Evolutionary conservation across 257 asterid species (phyloP).

Genomic region (Scutellaria barbata): DNA sequence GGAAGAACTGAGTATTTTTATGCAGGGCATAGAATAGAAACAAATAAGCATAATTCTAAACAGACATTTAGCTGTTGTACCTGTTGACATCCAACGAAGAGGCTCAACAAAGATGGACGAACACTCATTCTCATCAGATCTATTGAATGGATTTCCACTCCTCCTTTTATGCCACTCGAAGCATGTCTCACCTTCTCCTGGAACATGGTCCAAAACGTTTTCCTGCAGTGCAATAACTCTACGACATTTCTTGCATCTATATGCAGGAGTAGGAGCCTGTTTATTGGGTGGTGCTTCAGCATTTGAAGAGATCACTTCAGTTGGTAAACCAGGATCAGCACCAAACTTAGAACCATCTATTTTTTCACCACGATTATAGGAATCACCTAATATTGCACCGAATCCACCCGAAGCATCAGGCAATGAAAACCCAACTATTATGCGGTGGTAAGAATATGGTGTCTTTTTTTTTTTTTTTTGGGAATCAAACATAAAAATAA

Average conservation of each 20-base stretch:
- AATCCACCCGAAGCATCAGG: slow-evolving; percentile 18
- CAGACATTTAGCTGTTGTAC: slow-evolving; percentile 40
- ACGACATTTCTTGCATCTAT: slow-evolving; percentile 95
- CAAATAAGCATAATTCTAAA: neutral
- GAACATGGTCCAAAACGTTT: slow-evolving; percentile 81
- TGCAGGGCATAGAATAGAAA: too few relatives aligned
- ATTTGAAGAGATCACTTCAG: slow-evolving; percentile 49
- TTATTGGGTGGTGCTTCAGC: slow-evolving; percentile 44
- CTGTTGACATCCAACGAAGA: slow-evolving; percentile 92
- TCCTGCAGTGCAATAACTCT: slow-evolving; percentile 82
- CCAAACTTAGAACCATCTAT: slow-evolving; percentile 75
- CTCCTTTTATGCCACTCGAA: slow-evolving; percentile 90
- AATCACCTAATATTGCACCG: slow-evolving; percentile 64
- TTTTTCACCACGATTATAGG: slow-evolving; percentile 89
- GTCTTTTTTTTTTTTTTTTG: neutral
- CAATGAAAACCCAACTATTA: slow-evolving; percentile 7
- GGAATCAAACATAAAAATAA: slow-evolving; percentile 18
- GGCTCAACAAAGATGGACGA: slow-evolving; percentile 96
- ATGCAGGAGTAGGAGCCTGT: slow-evolving; percentile 53
- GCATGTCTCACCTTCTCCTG: slow-evolving; percentile 91
- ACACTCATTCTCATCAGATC: slow-evolving; percentile 64
- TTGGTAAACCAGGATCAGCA: slow-evolving; percentile 79
- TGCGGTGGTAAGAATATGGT: neutral
- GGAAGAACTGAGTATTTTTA: too few relatives aligned
- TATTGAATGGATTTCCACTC: slow-evolving; percentile 67